phyloP scores from a whole-genome alignment of 768 basidiomycete species.

The Termitomyces bulborhizus region DNA sequence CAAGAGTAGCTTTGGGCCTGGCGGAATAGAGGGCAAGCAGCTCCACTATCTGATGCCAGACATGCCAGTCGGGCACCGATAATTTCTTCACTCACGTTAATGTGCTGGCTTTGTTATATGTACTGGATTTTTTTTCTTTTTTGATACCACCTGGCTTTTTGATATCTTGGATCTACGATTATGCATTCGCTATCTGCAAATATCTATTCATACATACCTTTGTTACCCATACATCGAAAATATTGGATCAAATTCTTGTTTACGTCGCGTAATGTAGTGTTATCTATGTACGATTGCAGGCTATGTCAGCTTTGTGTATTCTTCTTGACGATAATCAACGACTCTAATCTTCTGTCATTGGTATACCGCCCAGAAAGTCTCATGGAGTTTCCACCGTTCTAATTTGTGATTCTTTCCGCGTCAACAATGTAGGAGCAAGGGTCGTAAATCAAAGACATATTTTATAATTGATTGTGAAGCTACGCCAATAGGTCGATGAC shows the following conservation, averaged over 20 bases:
- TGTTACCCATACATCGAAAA: not conserved
- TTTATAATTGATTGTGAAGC: no score
- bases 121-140: not conserved
- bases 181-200: not conserved
- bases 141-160: not conserved
- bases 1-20: slow-evolving; percentile 19
- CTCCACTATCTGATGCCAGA: slow-evolving; percentile 19
- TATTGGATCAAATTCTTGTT: not conserved
- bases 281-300: not conserved
- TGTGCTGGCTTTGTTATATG: not conserved
- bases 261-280: not conserved
- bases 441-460: no score
- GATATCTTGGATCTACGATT: not conserved
- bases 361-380: no score
- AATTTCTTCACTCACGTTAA: not conserved
- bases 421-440: no score
- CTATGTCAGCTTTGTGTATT: not conserved
- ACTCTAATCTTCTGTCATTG: not conserved
- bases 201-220: not conserved
- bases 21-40: slow-evolving; percentile 16
- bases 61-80: slow-evolving; percentile 10
- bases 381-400: no score
- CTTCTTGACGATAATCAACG: not conserved
- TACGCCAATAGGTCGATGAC: no score
- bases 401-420: no score